Conservation (phyloP, 2,329 filamentous ascomycete species). For the Cladophialophora chaetospira region DNA sequence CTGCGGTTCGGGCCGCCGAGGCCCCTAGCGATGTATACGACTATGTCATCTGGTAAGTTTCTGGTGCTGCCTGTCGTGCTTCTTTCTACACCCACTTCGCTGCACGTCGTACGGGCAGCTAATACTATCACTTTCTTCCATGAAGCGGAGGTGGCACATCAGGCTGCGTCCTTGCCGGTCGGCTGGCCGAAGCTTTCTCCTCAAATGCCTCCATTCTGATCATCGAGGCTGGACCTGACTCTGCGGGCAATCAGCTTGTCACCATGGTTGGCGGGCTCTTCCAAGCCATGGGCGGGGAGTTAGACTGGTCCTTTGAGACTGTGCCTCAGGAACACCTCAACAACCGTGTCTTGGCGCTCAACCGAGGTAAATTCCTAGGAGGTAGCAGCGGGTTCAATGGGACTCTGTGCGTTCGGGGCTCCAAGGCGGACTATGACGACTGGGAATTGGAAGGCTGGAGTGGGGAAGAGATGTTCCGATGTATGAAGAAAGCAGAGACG, state of each 20-base stretch:
- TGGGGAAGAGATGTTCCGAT: slow-evolving; percentile 59
- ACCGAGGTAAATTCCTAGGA: slow-evolving; percentile 46
- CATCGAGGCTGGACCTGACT: slow-evolving; percentile 52
- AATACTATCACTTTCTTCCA: background rate
- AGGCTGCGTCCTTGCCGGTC: slow-evolving; percentile 51
- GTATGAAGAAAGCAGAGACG: slow-evolving; percentile 60
- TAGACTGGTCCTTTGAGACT: slow-evolving; percentile 50
- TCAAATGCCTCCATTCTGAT: slow-evolving; percentile 43
- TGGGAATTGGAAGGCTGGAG: slow-evolving; percentile 56
- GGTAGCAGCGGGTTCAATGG: slow-evolving; percentile 48
- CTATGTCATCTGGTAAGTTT: slow-evolving; percentile 32
- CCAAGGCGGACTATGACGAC: slow-evolving; percentile 53
- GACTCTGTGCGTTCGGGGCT: slow-evolving; percentile 47
- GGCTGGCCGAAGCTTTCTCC: slow-evolving; percentile 45
- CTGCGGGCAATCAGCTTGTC: slow-evolving; percentile 46
- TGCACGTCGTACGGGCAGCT: background rate
- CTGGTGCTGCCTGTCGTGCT: slow-evolving; percentile 33
- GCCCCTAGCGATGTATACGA: slow-evolving; percentile 15
- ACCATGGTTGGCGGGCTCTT: slow-evolving; percentile 55
- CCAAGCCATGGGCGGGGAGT: slow-evolving; percentile 46
- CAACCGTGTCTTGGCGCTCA: slow-evolving; percentile 42
- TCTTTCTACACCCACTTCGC: background rate
- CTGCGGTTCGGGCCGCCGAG: slow-evolving; percentile 2
- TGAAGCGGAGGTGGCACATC: slow-evolving; percentile 44
- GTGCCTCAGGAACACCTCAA: slow-evolving; percentile 43